Conservation (phyloP, 768 basidiomycete genomes). For the Boletus edulis region DNA sequence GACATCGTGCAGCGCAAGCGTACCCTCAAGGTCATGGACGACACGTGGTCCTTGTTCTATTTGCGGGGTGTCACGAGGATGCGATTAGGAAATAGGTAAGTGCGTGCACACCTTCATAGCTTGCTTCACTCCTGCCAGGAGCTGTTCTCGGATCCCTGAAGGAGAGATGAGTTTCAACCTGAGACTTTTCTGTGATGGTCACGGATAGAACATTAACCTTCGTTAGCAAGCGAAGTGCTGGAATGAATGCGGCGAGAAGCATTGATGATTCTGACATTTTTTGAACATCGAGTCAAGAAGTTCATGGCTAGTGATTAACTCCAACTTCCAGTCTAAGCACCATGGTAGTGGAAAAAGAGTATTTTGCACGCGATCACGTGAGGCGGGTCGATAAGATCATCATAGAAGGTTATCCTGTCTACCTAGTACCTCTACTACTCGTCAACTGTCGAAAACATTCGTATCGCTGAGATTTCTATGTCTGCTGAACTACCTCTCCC, state of each 20-base stretch:
- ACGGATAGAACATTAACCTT: constrained; percentile 17
- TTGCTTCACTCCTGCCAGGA: constrained; percentile 54
- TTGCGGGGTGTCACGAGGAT: neutral
- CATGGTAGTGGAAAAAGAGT: too few relatives aligned
- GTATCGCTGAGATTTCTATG: constrained; percentile 7
- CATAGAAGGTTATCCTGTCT: neutral
- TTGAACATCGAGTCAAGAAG: constrained; percentile 11
- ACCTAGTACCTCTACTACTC: too few relatives aligned
- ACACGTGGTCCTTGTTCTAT: constrained; percentile 54
- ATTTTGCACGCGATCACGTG: constrained; percentile 19
- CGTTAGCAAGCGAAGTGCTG: constrained; percentile 9
- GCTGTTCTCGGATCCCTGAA: constrained; percentile 51
- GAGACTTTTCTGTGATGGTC: neutral
- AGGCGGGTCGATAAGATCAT: constrained; percentile 4
- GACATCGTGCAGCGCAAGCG: constrained; percentile 16
- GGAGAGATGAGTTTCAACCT: neutral
- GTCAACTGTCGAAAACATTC: neutral
- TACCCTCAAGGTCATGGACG: constrained; percentile 59
- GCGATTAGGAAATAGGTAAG: neutral
- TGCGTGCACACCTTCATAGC: constrained; percentile 65
- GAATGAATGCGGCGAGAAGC: constrained; percentile 11
- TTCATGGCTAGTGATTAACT: constrained; percentile 17
- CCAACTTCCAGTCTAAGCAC: neutral
- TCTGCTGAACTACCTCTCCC: constrained; percentile 41
- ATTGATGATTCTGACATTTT: constrained; percentile 1